These are phyloP conservation scores for Basidiobolus meristosporus DNA, from an alignment of 371 early-diverging fungal genomes.

Conservation along the genomic window DNA sequence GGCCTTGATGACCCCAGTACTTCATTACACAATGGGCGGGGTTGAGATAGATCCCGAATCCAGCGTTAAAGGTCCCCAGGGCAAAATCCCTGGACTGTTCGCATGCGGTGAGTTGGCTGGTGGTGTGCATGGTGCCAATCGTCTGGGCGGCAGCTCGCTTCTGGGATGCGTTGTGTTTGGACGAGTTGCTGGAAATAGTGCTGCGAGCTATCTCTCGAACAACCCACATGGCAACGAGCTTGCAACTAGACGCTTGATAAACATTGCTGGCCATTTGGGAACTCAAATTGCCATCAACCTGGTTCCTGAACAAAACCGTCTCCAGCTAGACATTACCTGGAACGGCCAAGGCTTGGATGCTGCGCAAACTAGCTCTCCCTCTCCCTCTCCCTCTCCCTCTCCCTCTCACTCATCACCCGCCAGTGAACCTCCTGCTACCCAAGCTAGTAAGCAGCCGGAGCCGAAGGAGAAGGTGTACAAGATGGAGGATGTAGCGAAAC, in stretches of 20 bases:
- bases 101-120: slow-evolving; percentile 84
- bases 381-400: slow-evolving; percentile 8
- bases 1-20: slow-evolving; percentile 74
- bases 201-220: slow-evolving; percentile 37
- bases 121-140: slow-evolving; percentile 73
- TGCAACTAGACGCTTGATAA: slow-evolving; percentile 50
- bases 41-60: slow-evolving; percentile 69
- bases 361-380: no score
- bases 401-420: slow-evolving; percentile 6
- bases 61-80: slow-evolving; percentile 38
- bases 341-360: no score
- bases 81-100: slow-evolving; percentile 60
- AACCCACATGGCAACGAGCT: slow-evolving; percentile 19
- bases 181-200: slow-evolving; percentile 73
- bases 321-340: slow-evolving; percentile 45
- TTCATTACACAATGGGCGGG: slow-evolving; percentile 97
- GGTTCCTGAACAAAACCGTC: no score
- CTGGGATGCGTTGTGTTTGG: slow-evolving; percentile 94
- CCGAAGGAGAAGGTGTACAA: slow-evolving; percentile 25
- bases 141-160: slow-evolving; percentile 69
- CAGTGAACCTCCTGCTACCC: slow-evolving; percentile 10
- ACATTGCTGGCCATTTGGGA: slow-evolving; percentile 48
- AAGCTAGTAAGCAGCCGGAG: no score
- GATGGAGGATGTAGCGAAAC: slow-evolving; percentile 62
- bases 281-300: slow-evolving; percentile 47